phyloP scores from a whole-genome alignment of 2,329 filamentous ascomycete species.

The Stromatinia cepivora region DNA sequence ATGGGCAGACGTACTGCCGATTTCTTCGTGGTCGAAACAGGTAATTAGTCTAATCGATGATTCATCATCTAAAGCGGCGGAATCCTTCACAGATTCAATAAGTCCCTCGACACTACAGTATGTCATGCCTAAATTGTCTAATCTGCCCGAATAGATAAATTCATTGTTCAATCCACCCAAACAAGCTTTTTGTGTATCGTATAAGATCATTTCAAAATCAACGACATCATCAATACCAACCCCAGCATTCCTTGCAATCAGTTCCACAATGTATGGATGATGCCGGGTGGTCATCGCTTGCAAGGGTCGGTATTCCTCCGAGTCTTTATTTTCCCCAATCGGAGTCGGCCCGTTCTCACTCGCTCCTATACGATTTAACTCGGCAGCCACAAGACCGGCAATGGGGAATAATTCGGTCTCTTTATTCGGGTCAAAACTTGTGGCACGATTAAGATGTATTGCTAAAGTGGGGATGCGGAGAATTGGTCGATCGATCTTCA shows the following conservation, averaged over 20 bases:
- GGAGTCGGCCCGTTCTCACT: constrained; percentile 39
- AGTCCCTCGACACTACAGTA: constrained; percentile 87
- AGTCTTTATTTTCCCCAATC: constrained; percentile 38
- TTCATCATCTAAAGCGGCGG: constrained; percentile 70
- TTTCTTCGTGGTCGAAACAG: constrained; percentile 97
- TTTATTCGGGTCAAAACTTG: constrained; percentile 92
- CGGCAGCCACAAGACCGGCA: constrained; percentile 79
- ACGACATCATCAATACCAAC: constrained; percentile 70
- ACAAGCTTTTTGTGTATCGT: constrained; percentile 88
- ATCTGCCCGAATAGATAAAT: constrained; percentile 90
- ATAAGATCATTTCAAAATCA: constrained; percentile 96
- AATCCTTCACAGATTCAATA: constrained; percentile 70
- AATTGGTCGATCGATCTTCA: constrained; percentile 89
- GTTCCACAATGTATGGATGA: constrained; percentile 80
- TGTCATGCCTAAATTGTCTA: constrained; percentile 96
- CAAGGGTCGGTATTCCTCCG: constrained; percentile 67
- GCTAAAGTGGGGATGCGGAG: constrained; percentile 90
- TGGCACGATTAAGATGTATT: constrained; percentile 85
- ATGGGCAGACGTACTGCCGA: constrained; percentile 88
- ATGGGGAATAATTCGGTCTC: constrained; percentile 96
- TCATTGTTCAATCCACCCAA: constrained; percentile 90
- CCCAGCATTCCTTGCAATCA: constrained; percentile 78
- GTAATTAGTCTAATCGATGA: constrained; percentile 84
- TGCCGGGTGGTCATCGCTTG: constrained; percentile 79
- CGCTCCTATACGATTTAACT: constrained; percentile 75